Evolutionary conservation across 2,329 filamentous ascomycete species (phyloP).

Genomic region (Tolypocladium pustulatum): DNA sequence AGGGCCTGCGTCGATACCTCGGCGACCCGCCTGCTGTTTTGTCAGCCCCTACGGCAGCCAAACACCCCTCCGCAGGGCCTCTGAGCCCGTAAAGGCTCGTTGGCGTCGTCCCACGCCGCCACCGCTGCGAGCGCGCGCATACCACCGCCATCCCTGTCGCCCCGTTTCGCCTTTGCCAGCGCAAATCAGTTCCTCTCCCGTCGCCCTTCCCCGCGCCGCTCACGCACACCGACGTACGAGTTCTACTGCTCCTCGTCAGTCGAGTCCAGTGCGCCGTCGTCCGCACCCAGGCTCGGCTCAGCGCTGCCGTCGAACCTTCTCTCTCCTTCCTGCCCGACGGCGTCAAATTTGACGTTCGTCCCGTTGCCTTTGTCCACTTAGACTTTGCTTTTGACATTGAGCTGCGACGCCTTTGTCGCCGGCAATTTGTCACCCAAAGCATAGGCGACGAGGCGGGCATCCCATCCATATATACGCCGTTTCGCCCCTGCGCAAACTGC

Average conservation of each 20-base stretch:
- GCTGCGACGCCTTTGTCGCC: not conserved
- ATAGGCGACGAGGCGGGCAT: not conserved
- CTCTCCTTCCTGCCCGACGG: not conserved
- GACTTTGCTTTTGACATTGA: not conserved
- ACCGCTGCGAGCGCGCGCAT: not conserved
- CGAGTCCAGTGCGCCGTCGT: too few relatives aligned
- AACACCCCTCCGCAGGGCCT: not conserved
- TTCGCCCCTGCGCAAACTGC: not conserved
- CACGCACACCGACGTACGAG: not conserved
- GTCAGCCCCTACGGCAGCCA: not conserved
- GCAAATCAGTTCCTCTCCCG: not conserved
- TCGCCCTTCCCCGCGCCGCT: not conserved
- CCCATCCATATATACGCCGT: not conserved
- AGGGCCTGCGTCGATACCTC: not conserved
- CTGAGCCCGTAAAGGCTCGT: not conserved
- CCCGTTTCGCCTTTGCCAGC: slow-evolving; percentile 10
- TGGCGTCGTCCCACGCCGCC: not conserved
- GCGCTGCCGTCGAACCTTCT: not conserved
- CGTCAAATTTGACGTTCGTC: not conserved
- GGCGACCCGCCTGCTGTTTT: not conserved
- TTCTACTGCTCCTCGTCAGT: too few relatives aligned
- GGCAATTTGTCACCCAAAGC: not conserved
- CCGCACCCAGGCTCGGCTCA: not conserved
- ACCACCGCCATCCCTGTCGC: slow-evolving; percentile 4
- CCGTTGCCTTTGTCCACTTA: not conserved